phyloP scores from a whole-genome alignment of 805 yeast genomes.

The Hanseniaspora nectarophila region DNA sequence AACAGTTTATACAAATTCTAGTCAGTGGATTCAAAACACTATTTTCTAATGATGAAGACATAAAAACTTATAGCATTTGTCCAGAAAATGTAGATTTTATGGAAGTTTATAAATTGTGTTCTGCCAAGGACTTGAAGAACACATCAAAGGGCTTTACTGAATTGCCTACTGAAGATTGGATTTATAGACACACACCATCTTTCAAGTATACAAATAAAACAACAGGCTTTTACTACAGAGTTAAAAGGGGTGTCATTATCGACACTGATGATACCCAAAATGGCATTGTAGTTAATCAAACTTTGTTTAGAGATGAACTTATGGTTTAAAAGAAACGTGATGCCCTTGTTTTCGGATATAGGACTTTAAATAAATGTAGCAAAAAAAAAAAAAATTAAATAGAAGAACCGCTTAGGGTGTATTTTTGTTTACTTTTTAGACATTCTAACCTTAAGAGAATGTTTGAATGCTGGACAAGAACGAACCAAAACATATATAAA shows the following conservation, averaged over 20 bases:
- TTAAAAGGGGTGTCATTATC: slow-evolving; percentile 39
- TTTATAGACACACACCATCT: slow-evolving; percentile 61
- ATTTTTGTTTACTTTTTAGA: too few species aligned
- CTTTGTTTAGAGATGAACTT: background rate
- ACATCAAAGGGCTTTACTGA: slow-evolving; percentile 27
- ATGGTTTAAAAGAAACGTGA: background rate
- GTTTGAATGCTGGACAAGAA: too few species aligned
- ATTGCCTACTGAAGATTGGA: slow-evolving; percentile 54
- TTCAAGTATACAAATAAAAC: slow-evolving; percentile 44
- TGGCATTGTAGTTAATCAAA: background rate
- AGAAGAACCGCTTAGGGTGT: too few species aligned
- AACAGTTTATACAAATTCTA: slow-evolving; percentile 25
- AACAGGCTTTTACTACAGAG: slow-evolving; percentile 29
- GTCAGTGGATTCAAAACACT: slow-evolving; percentile 21
- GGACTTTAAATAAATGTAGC: too few species aligned
- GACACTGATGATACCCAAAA: slow-evolving; percentile 15
- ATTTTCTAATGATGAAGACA: slow-evolving; percentile 19
- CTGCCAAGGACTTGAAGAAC: slow-evolving; percentile 26
- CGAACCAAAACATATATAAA: too few species aligned
- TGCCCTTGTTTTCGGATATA: background rate
- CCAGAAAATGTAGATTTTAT: slow-evolving; percentile 31
- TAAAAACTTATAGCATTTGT: slow-evolving; percentile 25
- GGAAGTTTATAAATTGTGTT: slow-evolving; percentile 15
- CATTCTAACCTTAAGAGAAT: too few species aligned
- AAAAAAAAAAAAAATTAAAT: too few species aligned